Evolutionary conservation across 176 grass and related monocot genomes (phyloP).

Genomic region (Guadua angustifolia): DNA sequence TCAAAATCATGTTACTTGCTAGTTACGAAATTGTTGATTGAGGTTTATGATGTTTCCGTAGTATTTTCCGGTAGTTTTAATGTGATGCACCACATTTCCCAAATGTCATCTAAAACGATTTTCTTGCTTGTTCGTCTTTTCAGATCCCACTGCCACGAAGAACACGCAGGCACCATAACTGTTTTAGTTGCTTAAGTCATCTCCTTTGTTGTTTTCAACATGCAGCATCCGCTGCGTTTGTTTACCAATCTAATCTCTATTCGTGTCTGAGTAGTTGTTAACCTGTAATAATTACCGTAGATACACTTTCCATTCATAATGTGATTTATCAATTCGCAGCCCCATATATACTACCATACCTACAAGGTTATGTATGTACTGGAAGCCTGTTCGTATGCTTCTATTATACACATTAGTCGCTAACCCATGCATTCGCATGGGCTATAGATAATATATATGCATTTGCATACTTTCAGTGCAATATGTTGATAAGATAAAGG

Average conservation of each 20-base stretch:
- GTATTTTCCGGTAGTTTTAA: neutral
- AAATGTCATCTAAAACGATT: neutral
- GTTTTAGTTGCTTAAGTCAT: slow-evolving; percentile 26
- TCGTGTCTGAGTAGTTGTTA: neutral
- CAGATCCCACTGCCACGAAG: neutral
- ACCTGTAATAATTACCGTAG: neutral
- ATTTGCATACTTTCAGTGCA: too few species aligned
- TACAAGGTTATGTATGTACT: neutral
- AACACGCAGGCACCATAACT: neutral
- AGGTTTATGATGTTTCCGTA: neutral
- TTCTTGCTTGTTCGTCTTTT: neutral
- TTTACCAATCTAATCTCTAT: neutral
- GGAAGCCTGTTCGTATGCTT: neutral
- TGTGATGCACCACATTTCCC: neutral
- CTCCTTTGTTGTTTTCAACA: neutral
- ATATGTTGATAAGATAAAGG: too few species aligned
- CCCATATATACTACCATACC: neutral
- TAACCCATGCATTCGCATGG: too few species aligned
- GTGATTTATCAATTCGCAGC: neutral
- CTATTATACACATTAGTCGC: too few species aligned
- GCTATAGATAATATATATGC: too few species aligned
- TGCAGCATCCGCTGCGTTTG: neutral
- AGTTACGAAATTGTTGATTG: neutral
- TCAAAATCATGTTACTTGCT: neutral
- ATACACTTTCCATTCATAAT: neutral